Evolutionary conservation across 371 early-diverging fungal species (phyloP), one percentile per base, ranked within the genome.

Genomic region (Mucor sp.): DNA sequence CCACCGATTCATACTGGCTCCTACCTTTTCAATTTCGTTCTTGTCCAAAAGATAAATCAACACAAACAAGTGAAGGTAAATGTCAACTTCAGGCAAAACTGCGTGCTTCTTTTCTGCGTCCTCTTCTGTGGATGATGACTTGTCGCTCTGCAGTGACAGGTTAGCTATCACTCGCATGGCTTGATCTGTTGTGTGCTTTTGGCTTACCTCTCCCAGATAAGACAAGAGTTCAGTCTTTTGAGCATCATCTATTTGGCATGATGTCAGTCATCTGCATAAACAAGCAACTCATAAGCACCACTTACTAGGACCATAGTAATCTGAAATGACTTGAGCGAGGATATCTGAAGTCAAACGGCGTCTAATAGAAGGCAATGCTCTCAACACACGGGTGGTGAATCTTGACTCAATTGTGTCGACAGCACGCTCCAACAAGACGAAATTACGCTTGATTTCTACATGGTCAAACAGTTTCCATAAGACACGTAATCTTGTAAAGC

Each of bases 341-440:
- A 89, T 81, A 19, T 81, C 81, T n/a, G 86, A 78, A 44, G 87
- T 90, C 50, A 97, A 75, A 17, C 92, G 89, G 77, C 89, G 90
- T 66, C 98, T 90, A 62, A 95, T 78, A 1, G 91, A 83, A 35
- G 92, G 88, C 23, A 92, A 85, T 9, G 91, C 87, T 62, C 98
- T 88, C 63, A 97, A 70, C 7, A 93, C 97, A 61, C 98, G 91
- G 15, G 94, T 90, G 11, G 91, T 91, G 74, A 92, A 97, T 41
- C 96, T 91, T 32, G 91, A 74, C 77, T 98, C 98, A 50, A 92
- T 80, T 4, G 92, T 87, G 19, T 91, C 83, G 3, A 94, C 96
- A 41, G 93, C 92, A 61, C 92, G 85, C 73, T 95, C 94, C 70
- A 98, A 76, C 44, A 97, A 80, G 27, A 72, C 61, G 74, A 95